Evolutionary conservation across 805 yeast genomes (phyloP).

Genomic region (Saturnispora zaruensis): DNA sequence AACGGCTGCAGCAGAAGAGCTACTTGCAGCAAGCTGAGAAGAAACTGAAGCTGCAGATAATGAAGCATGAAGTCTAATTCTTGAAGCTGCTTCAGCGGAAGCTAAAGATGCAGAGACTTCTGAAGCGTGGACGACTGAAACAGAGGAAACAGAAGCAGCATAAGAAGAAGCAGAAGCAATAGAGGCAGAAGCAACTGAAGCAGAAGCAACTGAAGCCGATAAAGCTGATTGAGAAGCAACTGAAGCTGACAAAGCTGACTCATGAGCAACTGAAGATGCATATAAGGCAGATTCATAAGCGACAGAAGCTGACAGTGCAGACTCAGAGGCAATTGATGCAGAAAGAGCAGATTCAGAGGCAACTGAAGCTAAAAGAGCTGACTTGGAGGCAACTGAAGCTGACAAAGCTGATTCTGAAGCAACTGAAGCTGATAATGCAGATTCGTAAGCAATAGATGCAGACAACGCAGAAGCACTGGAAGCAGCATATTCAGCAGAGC

Average conservation of each 20-base stretch:
- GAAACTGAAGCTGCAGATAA: slow-evolving; percentile 9
- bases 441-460: slow-evolving; percentile 14
- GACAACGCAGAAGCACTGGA: slow-evolving; percentile 20
- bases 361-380: slow-evolving; percentile 10
- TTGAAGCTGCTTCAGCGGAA: slow-evolving; percentile 9
- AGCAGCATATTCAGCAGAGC: slow-evolving; percentile 13
- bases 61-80: slow-evolving; percentile 5
- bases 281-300: slow-evolving; percentile 18
- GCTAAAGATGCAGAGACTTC: slow-evolving; percentile 16
- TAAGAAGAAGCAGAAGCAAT: slow-evolving; percentile 12
- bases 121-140: slow-evolving; percentile 16
- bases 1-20: slow-evolving; percentile 10
- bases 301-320: slow-evolving; percentile 19
- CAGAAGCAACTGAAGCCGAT: slow-evolving; percentile 7
- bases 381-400: slow-evolving; percentile 15
- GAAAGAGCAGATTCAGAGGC: slow-evolving; percentile 15
- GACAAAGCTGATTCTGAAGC: slow-evolving; percentile 19
- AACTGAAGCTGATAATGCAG: slow-evolving; percentile 11
- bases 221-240: slow-evolving; percentile 20
- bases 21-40: slow-evolving; percentile 10
- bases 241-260: slow-evolving; percentile 19
- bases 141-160: slow-evolving; percentile 10
- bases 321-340: slow-evolving; percentile 16
- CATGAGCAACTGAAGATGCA: slow-evolving; percentile 20
- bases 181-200: slow-evolving; percentile 13